Percentiles rank a stretch among this genome's conserved stretches.
Conservation (phyloP, 2,329 filamentous ascomycete genomes). For the Monilinia laxa region DNA sequence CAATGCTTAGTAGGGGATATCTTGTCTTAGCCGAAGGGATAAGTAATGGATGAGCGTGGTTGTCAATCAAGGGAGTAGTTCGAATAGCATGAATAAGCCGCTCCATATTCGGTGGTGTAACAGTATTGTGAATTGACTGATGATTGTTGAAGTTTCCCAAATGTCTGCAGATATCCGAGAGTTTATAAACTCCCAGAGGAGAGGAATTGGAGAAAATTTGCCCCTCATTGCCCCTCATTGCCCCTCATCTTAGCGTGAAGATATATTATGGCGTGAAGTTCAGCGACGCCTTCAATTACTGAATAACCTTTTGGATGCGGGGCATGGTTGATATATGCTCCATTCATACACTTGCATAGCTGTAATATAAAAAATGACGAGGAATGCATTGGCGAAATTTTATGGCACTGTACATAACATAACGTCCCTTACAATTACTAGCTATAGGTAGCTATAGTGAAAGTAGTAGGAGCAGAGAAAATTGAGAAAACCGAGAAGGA, state of each 20-base stretch:
- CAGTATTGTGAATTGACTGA: not conserved
- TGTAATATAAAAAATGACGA: not conserved
- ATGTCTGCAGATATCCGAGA: not conserved
- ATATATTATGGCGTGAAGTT: not conserved
- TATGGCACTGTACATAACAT: not conserved
- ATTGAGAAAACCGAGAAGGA: too few relatives aligned
- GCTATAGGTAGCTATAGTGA: too few relatives aligned
- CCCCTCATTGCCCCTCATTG: conserved; percentile 12
- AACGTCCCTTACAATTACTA: not conserved
- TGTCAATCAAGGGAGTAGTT: conserved; percentile 66
- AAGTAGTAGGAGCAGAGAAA: not conserved
- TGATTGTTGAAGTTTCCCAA: not conserved
- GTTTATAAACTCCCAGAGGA: not conserved
- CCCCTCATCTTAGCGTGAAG: conserved; percentile 1
- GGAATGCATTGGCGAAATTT: not conserved
- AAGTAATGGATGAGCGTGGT: conserved; percentile 70
- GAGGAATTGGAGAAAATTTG: not conserved
- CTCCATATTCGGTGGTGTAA: not conserved
- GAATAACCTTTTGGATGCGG: not conserved
- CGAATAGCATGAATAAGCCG: conserved; percentile 45
- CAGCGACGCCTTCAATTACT: not conserved
- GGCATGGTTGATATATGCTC: not conserved
- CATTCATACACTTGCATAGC: conserved; percentile 13
- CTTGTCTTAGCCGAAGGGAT: conserved; percentile 49
- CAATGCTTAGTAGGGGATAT: conserved; percentile 58